phyloP scores from a whole-genome alignment of 2,329 filamentous ascomycete genomes.

The Phialophora tarda region DNA sequence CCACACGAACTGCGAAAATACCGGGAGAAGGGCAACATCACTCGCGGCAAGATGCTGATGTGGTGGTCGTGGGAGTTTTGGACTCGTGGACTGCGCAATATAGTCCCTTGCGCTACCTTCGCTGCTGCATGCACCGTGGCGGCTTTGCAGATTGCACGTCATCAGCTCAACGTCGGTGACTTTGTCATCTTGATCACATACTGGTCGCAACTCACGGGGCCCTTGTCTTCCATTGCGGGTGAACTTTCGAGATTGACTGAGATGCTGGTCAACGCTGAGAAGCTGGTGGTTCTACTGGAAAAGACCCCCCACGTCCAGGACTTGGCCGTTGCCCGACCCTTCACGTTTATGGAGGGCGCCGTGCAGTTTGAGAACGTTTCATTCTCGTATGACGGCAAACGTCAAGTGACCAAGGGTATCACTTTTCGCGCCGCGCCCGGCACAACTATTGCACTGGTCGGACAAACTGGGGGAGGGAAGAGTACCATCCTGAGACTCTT shows the following conservation, averaged over 20 bases:
- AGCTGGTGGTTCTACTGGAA: constrained; percentile 54
- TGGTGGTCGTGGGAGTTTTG: constrained; percentile 21
- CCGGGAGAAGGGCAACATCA: constrained; percentile 37
- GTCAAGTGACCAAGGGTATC: constrained; percentile 55
- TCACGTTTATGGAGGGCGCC: constrained; percentile 51
- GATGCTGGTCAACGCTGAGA: constrained; percentile 68
- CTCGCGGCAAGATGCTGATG: constrained; percentile 45
- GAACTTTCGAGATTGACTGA: constrained; percentile 56
- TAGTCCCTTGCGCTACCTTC: constrained; percentile 44
- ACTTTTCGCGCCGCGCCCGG: constrained; percentile 56
- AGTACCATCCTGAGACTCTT: constrained; percentile 62
- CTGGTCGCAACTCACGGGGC: constrained; percentile 60
- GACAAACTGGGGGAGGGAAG: constrained; percentile 65
- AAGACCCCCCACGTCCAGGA: constrained; percentile 55
- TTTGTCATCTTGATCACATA: constrained; percentile 71
- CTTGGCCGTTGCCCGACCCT: constrained; percentile 43
- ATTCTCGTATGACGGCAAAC: constrained; percentile 60
- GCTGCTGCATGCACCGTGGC: constrained; percentile 59
- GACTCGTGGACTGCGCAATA: constrained; percentile 18
- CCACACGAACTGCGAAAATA: constrained; percentile 61
- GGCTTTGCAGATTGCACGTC: constrained; percentile 58
- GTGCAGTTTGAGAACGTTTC: constrained; percentile 58
- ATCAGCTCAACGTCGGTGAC: constrained; percentile 60
- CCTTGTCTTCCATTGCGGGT: constrained; percentile 58
- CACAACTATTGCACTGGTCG: constrained; percentile 60